Base-by-base conservation (phyloP, 1,284 basidiomycete genomes). In the Pseudozyma pruni region DNA sequence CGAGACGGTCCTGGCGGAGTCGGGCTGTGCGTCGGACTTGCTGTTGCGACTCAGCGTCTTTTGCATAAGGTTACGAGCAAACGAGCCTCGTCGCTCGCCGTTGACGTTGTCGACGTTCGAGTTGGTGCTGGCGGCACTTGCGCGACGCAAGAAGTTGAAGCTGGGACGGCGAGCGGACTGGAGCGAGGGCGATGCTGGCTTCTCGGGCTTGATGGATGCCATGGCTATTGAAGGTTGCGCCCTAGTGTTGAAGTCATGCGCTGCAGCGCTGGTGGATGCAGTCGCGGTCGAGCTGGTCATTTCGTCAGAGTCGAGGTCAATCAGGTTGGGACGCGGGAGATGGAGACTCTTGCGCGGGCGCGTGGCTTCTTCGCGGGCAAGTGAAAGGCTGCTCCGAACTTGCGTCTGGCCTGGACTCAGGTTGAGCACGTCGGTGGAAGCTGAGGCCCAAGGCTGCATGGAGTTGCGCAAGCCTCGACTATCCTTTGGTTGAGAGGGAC, bases 391-490 rank as follows among this genome's bases (percentile, higher is more conserved):
- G 43, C 57, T 55, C 27, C 66, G 54, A 3, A 50, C 54, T 38
- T 48, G 48, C 11, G 32, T 11, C n/a, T 53, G 19, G 17, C 33
- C 40, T 2, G 45, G 20, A 10, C 34, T 20, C 47, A 41, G 25
- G 38, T 38, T 34, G 13, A 71, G 53, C 22, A 61, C 56, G n/a
- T 71, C 68, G 4, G 68, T 71, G 22, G 68, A 71, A 6, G 61
- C 61, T 0, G 68, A 71, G 2, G 68, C 68, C 68, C 68, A 71
- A 1, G 57, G 39, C 43, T 66, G 52, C 54, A 67, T 67, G 22
- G 64, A 53, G 17, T 57, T 53, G 23, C 58, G 53, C 48, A 68
- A 46, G 33, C 40, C 45, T n/a, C 32, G 49, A 10, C 19, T 29
- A 16, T 32, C 45, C 16, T 35, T 53, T 6, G 54, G 42, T 9